These are phyloP conservation scores for Diplodia scrobiculata DNA, from an alignment of 2,329 filamentous ascomycete species.

Conservation along the genomic window DNA sequence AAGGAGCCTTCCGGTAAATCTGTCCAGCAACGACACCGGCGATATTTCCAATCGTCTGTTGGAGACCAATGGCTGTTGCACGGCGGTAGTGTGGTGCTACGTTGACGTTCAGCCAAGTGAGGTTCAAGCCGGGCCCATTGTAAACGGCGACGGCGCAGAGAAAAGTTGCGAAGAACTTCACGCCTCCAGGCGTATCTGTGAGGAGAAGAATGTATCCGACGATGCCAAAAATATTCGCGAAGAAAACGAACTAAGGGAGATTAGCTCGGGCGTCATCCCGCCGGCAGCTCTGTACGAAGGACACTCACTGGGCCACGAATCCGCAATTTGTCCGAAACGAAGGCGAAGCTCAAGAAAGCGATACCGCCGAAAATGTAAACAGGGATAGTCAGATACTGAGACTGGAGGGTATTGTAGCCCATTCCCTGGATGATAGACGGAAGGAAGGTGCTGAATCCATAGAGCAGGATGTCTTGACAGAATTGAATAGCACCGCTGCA, in stretches of 20 bases:
- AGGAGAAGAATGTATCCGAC: constrained; percentile 35
- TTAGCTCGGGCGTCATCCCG: background rate
- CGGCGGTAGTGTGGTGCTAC: constrained; percentile 53
- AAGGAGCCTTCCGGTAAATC: constrained; percentile 43
- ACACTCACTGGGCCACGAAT: constrained; percentile 32
- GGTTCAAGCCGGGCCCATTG: constrained; percentile 47
- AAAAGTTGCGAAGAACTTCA: constrained; percentile 37
- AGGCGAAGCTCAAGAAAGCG: constrained; percentile 51
- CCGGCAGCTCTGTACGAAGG: background rate
- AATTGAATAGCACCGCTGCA: constrained; percentile 53
- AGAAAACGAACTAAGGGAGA: constrained; percentile 26
- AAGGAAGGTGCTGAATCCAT: constrained; percentile 62
- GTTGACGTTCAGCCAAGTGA: constrained; percentile 55
- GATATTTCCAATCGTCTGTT: constrained; percentile 54
- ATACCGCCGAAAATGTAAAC: constrained; percentile 57
- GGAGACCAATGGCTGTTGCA: constrained; percentile 51
- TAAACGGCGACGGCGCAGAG: constrained; percentile 36
- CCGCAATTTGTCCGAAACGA: constrained; percentile 49
- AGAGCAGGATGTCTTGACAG: constrained; percentile 56
- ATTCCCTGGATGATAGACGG: constrained; percentile 59
- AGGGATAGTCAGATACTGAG: constrained; percentile 59
- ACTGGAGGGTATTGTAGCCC: constrained; percentile 55
- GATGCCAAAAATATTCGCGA: constrained; percentile 32
- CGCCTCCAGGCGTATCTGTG: constrained; percentile 22
- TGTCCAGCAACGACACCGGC: constrained; percentile 55